phyloP scores from a whole-genome alignment of 2,329 filamentous ascomycete species.

The Aspergillus texensis region DNA sequence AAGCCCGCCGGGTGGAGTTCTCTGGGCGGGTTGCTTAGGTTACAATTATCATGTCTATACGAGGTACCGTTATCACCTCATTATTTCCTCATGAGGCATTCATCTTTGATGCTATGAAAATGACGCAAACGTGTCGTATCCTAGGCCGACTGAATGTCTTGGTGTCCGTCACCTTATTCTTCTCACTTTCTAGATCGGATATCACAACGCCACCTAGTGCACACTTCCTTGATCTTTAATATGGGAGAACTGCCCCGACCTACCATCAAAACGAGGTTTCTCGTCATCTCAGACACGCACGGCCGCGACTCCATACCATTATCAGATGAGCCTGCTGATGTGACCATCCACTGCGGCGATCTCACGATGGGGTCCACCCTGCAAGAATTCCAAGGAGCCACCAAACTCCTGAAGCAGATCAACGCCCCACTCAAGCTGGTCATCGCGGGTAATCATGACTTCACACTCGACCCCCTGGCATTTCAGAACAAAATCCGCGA shows the following conservation, averaged over 20 bases:
- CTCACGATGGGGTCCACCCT: conserved; percentile 50
- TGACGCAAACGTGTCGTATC: not conserved
- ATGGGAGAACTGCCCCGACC: not conserved
- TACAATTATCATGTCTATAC: no score
- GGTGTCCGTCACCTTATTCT: not conserved
- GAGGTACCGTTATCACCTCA: accelerated
- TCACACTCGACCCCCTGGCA: conserved; percentile 40
- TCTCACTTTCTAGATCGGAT: not conserved
- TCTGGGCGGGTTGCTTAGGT: no score
- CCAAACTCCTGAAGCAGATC: conserved; percentile 48
- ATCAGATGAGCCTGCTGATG: conserved; percentile 44
- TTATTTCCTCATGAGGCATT: not conserved
- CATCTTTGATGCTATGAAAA: not conserved
- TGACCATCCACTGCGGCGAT: conserved; percentile 58
- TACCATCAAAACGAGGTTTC: conserved; percentile 45
- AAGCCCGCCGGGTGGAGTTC: no score
- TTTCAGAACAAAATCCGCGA: conserved; percentile 42
- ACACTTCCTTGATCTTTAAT: no score
- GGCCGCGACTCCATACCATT: conserved; percentile 29
- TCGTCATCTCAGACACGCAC: conserved; percentile 54
- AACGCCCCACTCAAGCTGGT: conserved; percentile 56
- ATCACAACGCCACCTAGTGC: not conserved
- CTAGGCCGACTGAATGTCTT: not conserved
- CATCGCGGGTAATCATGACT: conserved; percentile 61
- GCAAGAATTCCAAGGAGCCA: conserved; percentile 44